Percentiles rank a stretch among this genome's conserved stretches.
Evolutionary conservation across 2,329 filamentous ascomycete genomes (phyloP).

Genomic region (Fusarium sp.): DNA sequence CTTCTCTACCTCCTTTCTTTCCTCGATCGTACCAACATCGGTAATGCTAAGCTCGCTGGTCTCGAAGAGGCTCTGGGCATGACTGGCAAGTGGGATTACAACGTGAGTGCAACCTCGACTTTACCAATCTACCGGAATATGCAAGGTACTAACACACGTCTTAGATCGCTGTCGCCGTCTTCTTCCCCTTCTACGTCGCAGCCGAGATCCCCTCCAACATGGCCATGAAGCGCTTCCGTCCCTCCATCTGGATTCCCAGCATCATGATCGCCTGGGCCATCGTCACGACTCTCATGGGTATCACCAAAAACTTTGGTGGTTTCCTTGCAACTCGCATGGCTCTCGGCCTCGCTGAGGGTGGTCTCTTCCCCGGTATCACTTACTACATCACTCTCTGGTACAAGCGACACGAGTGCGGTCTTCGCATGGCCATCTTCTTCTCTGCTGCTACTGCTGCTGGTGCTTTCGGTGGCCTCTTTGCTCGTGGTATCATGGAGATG

Average conservation of each 20-base stretch:
- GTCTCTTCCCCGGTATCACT: slow-evolving; percentile 71
- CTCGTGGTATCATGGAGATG: slow-evolving; percentile 70
- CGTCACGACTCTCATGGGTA: slow-evolving; percentile 62
- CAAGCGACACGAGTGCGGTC: slow-evolving; percentile 68
- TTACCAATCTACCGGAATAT: neutral
- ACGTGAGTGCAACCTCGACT: slow-evolving; percentile 39
- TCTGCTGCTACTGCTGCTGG: slow-evolving; percentile 68
- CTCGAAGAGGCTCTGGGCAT: slow-evolving; percentile 53
- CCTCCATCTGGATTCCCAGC: slow-evolving; percentile 63
- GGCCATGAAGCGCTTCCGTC: slow-evolving; percentile 65
- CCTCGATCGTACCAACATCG: slow-evolving; percentile 56
- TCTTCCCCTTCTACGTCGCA: slow-evolving; percentile 65
- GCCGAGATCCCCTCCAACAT: slow-evolving; percentile 68
- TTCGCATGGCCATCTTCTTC: slow-evolving; percentile 71
- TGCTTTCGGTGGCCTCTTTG: slow-evolving; percentile 71
- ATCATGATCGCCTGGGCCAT: slow-evolving; percentile 66
- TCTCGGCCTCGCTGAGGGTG: slow-evolving; percentile 65
- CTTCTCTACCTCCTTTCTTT: slow-evolving; percentile 70
- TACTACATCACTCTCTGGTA: slow-evolving; percentile 72
- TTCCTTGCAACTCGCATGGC: slow-evolving; percentile 62
- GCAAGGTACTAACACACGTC: slow-evolving; percentile 10
- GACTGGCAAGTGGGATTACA: slow-evolving; percentile 51
- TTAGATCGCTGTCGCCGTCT: slow-evolving; percentile 60
- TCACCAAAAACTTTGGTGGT: slow-evolving; percentile 61
- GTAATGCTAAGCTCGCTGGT: slow-evolving; percentile 70